Evolutionary conservation across 2,329 filamentous ascomycete genomes (phyloP), one percentile per base, ranked within the genome.

Genomic region (Xylariaceae sp.): DNA sequence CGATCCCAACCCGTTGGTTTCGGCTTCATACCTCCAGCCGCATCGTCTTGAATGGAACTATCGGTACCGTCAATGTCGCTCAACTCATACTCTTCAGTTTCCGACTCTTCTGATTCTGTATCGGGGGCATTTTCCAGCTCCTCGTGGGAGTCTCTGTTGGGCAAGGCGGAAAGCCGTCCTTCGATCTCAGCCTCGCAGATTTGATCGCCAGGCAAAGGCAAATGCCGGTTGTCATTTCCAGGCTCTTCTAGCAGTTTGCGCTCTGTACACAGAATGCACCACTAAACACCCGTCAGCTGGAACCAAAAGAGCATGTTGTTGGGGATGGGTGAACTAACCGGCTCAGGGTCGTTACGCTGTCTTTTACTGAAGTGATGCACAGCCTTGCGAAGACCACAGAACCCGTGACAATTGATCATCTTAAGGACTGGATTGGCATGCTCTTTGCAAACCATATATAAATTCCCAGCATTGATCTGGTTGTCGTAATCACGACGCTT

Each of bases 191-290:
- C n/a, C n/a, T n/a, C n/a, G n/a, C n/a, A n/a, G n/a, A n/a, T n/a
- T n/a, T n/a, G n/a, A 26, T 26, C 22, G 6, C 22, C 22, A 6
- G 22, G 22, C 22, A 11, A 11, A 26, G 22, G 22, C 6, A 11
- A 11, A 11, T 6, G 6, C 6, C 6, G 22, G 22, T 6, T 26
- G 11, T 11, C 6, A 6, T 26, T 11, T 6, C 11, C 22, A 11
- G 6, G 22, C 22, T 11, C 22, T 26, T 32, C 6, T 7, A 7
- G 4, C 13, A 43, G 31, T n/a, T 54, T 56, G 60, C 61, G 67
- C 2, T 54, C 48, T 0, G 55, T 60, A 43, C 66, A 69, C 4
- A 47, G 38, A 2, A 50, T 47, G 45, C 65, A 69, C 60, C 63
- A 64, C 63, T 66, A 32, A 16, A 33, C 39, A 37, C 22, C 22